phyloP scores from a whole-genome alignment of 2,329 filamentous ascomycete species.

The Sphaceloma murrayae region DNA sequence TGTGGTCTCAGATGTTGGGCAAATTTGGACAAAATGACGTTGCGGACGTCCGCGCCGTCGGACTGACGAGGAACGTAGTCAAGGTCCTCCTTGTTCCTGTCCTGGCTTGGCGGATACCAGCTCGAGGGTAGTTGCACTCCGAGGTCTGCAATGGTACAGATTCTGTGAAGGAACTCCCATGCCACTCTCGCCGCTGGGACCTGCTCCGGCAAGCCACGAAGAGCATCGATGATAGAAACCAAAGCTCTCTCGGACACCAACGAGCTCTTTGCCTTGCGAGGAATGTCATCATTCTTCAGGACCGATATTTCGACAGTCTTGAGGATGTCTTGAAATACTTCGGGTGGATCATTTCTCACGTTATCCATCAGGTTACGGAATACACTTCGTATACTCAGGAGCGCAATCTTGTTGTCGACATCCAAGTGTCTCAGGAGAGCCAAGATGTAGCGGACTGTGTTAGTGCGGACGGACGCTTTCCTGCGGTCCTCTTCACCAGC shows the following conservation, averaged over 20 bases:
- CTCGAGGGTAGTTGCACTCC: slow-evolving; percentile 70
- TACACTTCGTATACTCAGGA: slow-evolving; percentile 65
- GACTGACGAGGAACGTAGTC: slow-evolving; percentile 23
- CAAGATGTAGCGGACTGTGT: slow-evolving; percentile 72
- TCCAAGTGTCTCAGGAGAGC: slow-evolving; percentile 70
- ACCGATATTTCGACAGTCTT: slow-evolving; percentile 60
- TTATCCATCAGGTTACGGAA: slow-evolving; percentile 63
- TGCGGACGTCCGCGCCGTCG: slow-evolving; percentile 50
- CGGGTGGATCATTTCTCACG: slow-evolving; percentile 66
- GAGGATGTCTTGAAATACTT: slow-evolving; percentile 65
- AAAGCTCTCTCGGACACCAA: slow-evolving; percentile 68
- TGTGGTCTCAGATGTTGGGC: slow-evolving; percentile 72
- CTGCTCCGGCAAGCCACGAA: background rate
- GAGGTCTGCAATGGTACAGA: slow-evolving; percentile 63
- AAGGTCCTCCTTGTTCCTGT: slow-evolving; percentile 29
- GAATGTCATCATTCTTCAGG: slow-evolving; percentile 63
- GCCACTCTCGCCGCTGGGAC: slow-evolving; percentile 43
- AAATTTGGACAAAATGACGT: slow-evolving; percentile 69
- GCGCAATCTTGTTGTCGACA: slow-evolving; percentile 66
- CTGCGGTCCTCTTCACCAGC: slow-evolving; percentile 50
- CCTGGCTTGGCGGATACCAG: slow-evolving; percentile 68
- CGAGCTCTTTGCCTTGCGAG: slow-evolving; percentile 62
- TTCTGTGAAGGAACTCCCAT: slow-evolving; percentile 63
- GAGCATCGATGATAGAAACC: slow-evolving; percentile 44
- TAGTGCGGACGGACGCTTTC: slow-evolving; percentile 71